A percentile compares a stretch with the other conserved stretches of the same genome.
These are phyloP conservation scores for Xylaria sp. DNA, from an alignment of 2,329 filamentous ascomycete species.

Conservation along the genomic window DNA sequence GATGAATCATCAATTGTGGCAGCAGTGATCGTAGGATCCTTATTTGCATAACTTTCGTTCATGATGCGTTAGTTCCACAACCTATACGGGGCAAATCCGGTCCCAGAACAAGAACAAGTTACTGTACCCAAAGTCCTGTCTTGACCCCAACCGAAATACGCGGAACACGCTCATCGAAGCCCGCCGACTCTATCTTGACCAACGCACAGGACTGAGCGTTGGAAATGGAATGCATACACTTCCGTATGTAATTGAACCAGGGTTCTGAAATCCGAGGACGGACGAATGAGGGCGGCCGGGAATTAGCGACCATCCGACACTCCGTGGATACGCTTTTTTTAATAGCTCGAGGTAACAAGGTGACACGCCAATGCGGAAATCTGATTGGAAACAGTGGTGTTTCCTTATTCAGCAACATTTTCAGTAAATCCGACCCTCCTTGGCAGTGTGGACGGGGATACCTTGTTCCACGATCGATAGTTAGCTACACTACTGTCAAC, in stretches of 20 bases:
- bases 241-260: neutral
- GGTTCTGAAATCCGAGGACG: constrained; percentile 14
- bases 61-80: constrained; percentile 20
- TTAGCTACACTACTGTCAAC: constrained; percentile 1
- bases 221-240: constrained; percentile 5
- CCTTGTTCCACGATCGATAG: neutral
- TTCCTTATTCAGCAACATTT: constrained; percentile 16
- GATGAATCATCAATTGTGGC: constrained; percentile 8
- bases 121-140: neutral
- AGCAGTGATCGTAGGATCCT: constrained; percentile 4
- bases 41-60: constrained; percentile 28
- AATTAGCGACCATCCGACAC: constrained; percentile 33
- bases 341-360: constrained; percentile 8
- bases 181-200: neutral
- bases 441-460: neutral
- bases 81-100: constrained; percentile 5
- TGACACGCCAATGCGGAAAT: neutral
- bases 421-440: constrained; percentile 20
- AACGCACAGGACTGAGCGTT: constrained; percentile 6
- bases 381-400: constrained; percentile 15
- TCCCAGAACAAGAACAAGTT: neutral
- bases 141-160: neutral
- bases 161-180: neutral
- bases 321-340: constrained; percentile 18
- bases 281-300: constrained; percentile 25